These are phyloP conservation scores for Exophiala calicioides DNA, from an alignment of 2,329 filamentous ascomycete genomes.

Conservation along the genomic window DNA sequence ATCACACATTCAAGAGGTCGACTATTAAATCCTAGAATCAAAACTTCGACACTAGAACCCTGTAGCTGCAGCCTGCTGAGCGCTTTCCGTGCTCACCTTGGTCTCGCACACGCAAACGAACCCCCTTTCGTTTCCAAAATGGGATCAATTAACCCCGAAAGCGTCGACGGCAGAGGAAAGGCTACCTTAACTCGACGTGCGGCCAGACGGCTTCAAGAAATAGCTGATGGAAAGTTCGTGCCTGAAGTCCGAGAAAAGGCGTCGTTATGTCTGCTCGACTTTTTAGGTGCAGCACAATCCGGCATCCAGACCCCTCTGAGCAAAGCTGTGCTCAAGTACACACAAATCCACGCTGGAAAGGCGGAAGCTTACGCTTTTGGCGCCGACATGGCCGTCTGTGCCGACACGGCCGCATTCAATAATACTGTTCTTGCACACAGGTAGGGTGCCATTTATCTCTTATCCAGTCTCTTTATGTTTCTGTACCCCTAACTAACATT, in stretches of 20 bases:
- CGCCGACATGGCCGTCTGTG: neutral
- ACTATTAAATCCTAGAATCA: no score
- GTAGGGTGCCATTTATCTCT: neutral
- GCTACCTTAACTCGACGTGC: constrained; percentile 19
- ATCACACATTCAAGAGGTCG: no score
- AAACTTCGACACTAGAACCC: no score
- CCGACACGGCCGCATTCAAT: constrained; percentile 4
- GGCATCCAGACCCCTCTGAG: constrained; percentile 3
- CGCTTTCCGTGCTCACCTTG: no score
- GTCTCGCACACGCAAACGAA: no score
- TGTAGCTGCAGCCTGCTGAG: no score
- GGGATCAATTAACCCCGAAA: no score
- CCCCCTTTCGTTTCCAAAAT: no score
- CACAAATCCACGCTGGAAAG: neutral
- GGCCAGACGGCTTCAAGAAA: constrained; percentile 4
- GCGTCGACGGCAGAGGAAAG: no score
- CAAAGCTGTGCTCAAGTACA: constrained; percentile 4
- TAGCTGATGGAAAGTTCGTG: constrained; percentile 1
- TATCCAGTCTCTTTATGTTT: no score
- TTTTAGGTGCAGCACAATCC: constrained; percentile 3
- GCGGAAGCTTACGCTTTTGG: constrained; percentile 4
- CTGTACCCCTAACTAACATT: neutral
- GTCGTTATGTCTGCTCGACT: constrained; percentile 10
- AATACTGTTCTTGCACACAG: constrained; percentile 5
- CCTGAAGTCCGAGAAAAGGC: constrained; percentile 11